Base-by-base conservation (phyloP, 768 basidiomycete genomes). In the Tylopilus sp. region DNA sequence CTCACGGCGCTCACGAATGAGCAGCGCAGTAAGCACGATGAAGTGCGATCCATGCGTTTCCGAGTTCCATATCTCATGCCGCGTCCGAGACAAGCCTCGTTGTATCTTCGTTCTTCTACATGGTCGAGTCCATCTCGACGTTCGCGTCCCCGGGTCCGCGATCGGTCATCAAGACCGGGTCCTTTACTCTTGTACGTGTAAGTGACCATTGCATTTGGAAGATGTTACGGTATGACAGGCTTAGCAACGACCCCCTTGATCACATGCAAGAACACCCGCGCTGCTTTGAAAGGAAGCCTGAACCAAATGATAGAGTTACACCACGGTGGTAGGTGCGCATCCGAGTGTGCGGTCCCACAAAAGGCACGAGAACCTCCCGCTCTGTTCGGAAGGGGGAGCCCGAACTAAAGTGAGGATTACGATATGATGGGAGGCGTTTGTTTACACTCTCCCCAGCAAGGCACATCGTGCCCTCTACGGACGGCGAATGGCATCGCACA, bases 161-260 rank as follows among this genome's bases (percentile, higher is more conserved):
- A 39, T 15, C 8, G 22, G 44, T 18, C 41, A 50, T 36, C 45
- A 47, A 41, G 41, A 42, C 48, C 42, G 40, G 39, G 36, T 5
- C 13, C 21, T 48, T 50, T 44, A 22, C 21, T 42, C 48, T n/a
- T 47, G 44, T 56, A 51, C 38, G 43, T 48, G 46, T 48, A 25
- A 41, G 22, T 6, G n/a, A 31, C n/a, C 25, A n/a, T 28, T 18
- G 36, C n/a, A 8, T 21, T 25, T 11, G 40, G 13, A 31, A 36
- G 17, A 31, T 3, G 21, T 31, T 49, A 35, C 23, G 48, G 21
- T 40, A 42, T 42, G 23, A 35, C 30, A 20, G 33, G 11, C 25
- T 33, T 15, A 4, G 36, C 17, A 7, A 36, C n/a, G 36, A 18
- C 9, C 36, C 7, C 36, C 36, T 9, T 7, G 36, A 3, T 36